Evolutionary conservation across 805 yeast genomes (phyloP), one percentile per base, ranked within the genome.

Genomic region (Myxozyma nipponensis): DNA sequence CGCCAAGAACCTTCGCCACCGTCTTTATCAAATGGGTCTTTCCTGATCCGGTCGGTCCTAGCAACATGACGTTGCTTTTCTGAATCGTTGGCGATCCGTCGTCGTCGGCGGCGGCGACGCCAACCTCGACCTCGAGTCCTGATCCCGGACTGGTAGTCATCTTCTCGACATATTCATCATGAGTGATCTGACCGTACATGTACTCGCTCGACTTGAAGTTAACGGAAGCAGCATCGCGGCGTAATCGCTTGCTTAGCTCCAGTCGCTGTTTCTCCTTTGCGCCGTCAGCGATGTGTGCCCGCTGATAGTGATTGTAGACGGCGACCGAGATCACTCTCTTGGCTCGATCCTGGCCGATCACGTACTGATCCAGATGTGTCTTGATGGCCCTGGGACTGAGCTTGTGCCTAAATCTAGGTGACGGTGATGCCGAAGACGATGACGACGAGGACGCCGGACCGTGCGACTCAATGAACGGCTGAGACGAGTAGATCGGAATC

Each of bases 31-130:
- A 67, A 15, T 79, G 61, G 0, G 84, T 80, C 61, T 79, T 80
- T 18, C 84, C 84, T 2, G 82, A 75, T 0, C 84, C 84, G 4
- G 82, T 76, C 0, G 84, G 84, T 0, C 84, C 84, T 6, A 80
- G 64, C 1, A 79, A 63, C 41, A 79, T 58, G 1, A 80, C 74
- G 62, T 80, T 80, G 26, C 83, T 76, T 54, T 79, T 79, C 46
- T 77, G 78, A 41, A 79, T 61, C 42, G 74, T 76, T n/a, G 77
- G 67, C 41, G 69, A 69, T 1, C 71, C 72, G 45, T 71, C 74
- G 17, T 59, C 60, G 2, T 17, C 47, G 3, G 34, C 46, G 32
- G 52, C 36, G 21, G 30, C 45, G 24, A 13, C 30, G 3, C 21
- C 18, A 41, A 36, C n/a, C 18, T 39, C 42, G 9, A 25, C 32